Base-by-base conservation (phyloP, 768 basidiomycete species). In the Rhodotorula sphaerocarpa region DNA sequence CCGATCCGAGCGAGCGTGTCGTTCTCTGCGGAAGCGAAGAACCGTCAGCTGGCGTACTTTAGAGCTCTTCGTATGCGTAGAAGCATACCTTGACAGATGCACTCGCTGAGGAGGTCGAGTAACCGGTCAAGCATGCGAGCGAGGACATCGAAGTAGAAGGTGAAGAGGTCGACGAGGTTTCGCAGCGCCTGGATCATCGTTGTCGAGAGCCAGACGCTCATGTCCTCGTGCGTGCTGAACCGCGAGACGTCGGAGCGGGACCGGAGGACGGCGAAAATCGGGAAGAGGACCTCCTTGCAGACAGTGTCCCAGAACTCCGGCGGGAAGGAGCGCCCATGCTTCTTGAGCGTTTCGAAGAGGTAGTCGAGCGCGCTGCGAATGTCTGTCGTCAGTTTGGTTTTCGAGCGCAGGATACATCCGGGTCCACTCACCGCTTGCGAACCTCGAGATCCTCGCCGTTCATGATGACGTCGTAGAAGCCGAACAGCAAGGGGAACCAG, bases 381-480 rank as follows among this genome's bases (percentile, higher is more conserved):
- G n/a, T n/a, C n/a, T n/a, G n/a, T n/a, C n/a, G 63, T 59, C 55
- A 56, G 42, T 11, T 28, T 20, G 20, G 12, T 7, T 11, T n/a
- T 18, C 43, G 16, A 11, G 46, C 28, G n/a, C 6, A 18, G 52
- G 23, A 34, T n/a, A 46, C 3, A 25, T 27, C 10, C 5, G 18
- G 21, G 15, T 14, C 57, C 18, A 33, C 90, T 78, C 74, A 99
- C 95, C 96, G 75, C 73, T 92, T 82, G 70, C 95, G 84, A 55
- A 99, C 91, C 81, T 99, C 95, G 31, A 99, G 78, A 73, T 99
- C 95, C 75, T 97, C 95, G 23, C 90, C 95, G 65, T 95, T 97
- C 93, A 99, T 97, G 74, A 99, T 93, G 57, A 99, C 93, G 75
- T 97, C 95, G 76, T 92, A 96, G 78, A 96, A 97, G n/a, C 88